Percentiles rank a stretch among this genome's conserved stretches.
phyloP scores from a whole-genome alignment of 495 filamentous ascomycete species.

The Cercophora newfieldiana region DNA sequence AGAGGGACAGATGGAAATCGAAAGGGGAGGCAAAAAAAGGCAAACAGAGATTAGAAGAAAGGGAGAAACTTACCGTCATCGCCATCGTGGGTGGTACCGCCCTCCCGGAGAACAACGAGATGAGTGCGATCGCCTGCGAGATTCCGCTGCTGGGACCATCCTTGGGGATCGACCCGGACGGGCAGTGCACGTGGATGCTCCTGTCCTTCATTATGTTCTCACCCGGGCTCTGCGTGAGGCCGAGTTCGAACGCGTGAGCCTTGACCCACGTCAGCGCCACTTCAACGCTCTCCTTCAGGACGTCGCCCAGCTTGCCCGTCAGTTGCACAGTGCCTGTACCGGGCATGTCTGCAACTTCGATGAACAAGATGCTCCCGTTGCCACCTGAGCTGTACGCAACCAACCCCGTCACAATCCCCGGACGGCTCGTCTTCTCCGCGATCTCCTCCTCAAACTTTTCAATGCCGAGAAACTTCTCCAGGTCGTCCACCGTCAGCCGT shows the following conservation, averaged over 20 bases:
- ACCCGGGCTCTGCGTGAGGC: conserved; percentile 72
- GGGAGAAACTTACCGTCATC: conserved; percentile 67
- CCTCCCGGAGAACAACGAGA: conserved; percentile 87
- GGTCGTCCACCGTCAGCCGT: conserved; percentile 68
- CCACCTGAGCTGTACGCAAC: conserved; percentile 94
- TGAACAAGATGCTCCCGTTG: conserved; percentile 96
- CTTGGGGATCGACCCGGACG: conserved; percentile 92
- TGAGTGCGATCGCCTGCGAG: conserved; percentile 88
- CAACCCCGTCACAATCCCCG: conserved; percentile 94
- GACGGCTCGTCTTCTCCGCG: conserved; percentile 80
- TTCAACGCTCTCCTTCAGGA: conserved; percentile 95
- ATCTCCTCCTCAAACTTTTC: conserved; percentile 96
- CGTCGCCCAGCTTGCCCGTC: conserved; percentile 98
- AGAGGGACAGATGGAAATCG: too few species aligned
- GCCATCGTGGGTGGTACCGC: conserved; percentile 88
- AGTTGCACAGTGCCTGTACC: conserved; percentile 89
- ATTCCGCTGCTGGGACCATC: conserved; percentile 87
- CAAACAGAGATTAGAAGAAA: conserved; percentile 11
- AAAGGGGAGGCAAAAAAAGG: too few species aligned
- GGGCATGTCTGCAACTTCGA: conserved; percentile 97
- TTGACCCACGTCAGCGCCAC: conserved; percentile 96
- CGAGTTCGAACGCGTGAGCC: conserved; percentile 89
- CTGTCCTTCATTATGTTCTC: conserved; percentile 97
- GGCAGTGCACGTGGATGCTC: conserved; percentile 95
- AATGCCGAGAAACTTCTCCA: conserved; percentile 89